phyloP scores from a whole-genome alignment of 2,329 filamentous ascomycete genomes.

The Paecilomyces sp. region DNA sequence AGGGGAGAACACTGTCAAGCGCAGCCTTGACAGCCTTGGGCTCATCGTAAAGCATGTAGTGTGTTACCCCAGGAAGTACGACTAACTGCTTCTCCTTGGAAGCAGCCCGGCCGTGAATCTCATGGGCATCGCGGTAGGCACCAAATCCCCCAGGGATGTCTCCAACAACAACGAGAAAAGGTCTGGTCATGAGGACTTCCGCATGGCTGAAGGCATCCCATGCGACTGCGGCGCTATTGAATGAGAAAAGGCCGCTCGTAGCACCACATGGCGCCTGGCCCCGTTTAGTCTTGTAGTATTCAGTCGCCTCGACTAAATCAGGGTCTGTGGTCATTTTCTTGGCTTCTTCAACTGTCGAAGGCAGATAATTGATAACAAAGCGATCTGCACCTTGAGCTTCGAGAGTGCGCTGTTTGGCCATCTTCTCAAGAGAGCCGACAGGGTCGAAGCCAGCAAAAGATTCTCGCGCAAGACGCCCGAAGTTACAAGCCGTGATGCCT shows the following conservation, averaged over 20 bases:
- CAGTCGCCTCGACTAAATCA: neutral
- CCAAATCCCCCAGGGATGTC: constrained; percentile 10
- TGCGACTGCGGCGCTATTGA: neutral
- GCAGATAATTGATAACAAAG: constrained; percentile 9
- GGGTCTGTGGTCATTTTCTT: neutral
- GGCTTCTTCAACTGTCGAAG: constrained; percentile 1
- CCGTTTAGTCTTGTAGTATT: neutral
- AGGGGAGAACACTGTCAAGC: neutral
- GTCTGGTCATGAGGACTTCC: constrained; percentile 11
- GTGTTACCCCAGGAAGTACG: neutral
- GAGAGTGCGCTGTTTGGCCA: constrained; percentile 9
- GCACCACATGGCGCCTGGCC: neutral
- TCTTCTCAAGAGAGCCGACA: constrained; percentile 9
- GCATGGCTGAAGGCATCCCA: constrained; percentile 2
- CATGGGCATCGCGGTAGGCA: constrained; percentile 12
- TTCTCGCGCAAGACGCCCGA: constrained; percentile 11
- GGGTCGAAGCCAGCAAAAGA: constrained; percentile 7
- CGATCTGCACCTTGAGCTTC: constrained; percentile 12
- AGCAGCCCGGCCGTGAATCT: constrained; percentile 11
- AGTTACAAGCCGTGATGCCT: constrained; percentile 10
- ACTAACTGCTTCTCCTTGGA: constrained; percentile 9
- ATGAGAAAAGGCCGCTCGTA: neutral
- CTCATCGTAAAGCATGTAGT: neutral
- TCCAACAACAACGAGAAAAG: constrained; percentile 10
- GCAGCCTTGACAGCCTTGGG: neutral